Conservation (phyloP, 495 filamentous ascomycete species). For the Penicillium fimorum region DNA sequence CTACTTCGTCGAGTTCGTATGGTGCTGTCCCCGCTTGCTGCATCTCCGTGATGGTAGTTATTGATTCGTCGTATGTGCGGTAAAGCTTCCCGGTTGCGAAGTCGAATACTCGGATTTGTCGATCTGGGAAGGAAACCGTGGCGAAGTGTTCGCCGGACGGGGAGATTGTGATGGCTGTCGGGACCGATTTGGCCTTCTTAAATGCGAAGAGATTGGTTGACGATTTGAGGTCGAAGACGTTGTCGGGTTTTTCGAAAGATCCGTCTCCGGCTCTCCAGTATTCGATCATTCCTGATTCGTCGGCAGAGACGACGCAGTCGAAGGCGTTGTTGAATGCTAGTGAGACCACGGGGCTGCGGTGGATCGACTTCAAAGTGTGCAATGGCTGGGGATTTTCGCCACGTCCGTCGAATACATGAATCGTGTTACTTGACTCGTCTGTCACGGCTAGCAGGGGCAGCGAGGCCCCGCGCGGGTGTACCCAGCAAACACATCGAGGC, state of each 20-base stretch:
- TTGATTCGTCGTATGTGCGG: slow-evolving; percentile 91
- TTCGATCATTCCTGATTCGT: slow-evolving; percentile 92
- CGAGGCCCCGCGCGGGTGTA: slow-evolving; percentile 84
- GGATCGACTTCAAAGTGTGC: slow-evolving; percentile 70
- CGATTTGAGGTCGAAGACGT: slow-evolving; percentile 88
- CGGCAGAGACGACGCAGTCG: slow-evolving; percentile 85
- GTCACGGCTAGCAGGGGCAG: slow-evolving; percentile 87
- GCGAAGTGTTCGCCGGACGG: slow-evolving; percentile 82
- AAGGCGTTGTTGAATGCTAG: slow-evolving; percentile 88
- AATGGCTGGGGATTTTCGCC: slow-evolving; percentile 73
- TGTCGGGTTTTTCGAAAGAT: slow-evolving; percentile 85
- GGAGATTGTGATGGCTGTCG: slow-evolving; percentile 81
- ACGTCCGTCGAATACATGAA: slow-evolving; percentile 85
- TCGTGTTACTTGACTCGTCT: slow-evolving; percentile 65
- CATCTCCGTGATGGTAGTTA: slow-evolving; percentile 83
- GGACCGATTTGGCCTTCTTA: slow-evolving; percentile 87
- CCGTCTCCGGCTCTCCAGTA: slow-evolving; percentile 81
- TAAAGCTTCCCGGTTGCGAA: slow-evolving; percentile 84
- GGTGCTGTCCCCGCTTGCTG: slow-evolving; percentile 84
- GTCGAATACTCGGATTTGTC: slow-evolving; percentile 88
- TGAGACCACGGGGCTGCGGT: slow-evolving; percentile 72
- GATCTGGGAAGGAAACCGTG: slow-evolving; percentile 89
- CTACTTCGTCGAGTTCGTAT: slow-evolving; percentile 77
- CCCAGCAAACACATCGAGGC: slow-evolving; percentile 86
- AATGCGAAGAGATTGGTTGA: slow-evolving; percentile 94